These are phyloP conservation scores for Cladophialophora bantiana DNA, from an alignment of 2,329 filamentous ascomycete genomes.

Conservation along the genomic window DNA sequence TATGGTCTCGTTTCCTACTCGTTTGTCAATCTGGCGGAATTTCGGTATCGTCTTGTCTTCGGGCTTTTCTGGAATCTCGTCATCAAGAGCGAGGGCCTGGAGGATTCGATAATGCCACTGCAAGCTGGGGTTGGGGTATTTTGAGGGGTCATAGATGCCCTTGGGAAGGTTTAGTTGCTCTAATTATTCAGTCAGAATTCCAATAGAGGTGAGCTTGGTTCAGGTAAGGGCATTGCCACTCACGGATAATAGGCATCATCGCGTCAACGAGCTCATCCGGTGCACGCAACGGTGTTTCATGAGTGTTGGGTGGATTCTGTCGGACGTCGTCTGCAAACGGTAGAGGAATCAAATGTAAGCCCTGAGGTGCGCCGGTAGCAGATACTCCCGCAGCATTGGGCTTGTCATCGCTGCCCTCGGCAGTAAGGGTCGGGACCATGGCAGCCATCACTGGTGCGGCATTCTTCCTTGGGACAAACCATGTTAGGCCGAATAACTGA, in stretches of 20 bases:
- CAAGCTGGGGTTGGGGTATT: slow-evolving; percentile 88
- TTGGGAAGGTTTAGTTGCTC: slow-evolving; percentile 87
- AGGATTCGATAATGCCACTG: slow-evolving; percentile 98
- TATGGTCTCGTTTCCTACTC: slow-evolving; percentile 77
- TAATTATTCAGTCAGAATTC: slow-evolving; percentile 16
- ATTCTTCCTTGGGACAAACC: slow-evolving; percentile 85
- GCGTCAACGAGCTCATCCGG: slow-evolving; percentile 77
- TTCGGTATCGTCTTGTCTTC: slow-evolving; percentile 85
- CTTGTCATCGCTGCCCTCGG: slow-evolving; percentile 28
- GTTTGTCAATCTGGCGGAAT: slow-evolving; percentile 86
- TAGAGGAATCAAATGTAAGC: slow-evolving; percentile 69
- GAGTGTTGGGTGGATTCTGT: slow-evolving; percentile 68
- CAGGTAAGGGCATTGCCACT: slow-evolving; percentile 9
- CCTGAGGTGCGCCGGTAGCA: slow-evolving; percentile 39
- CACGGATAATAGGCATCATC: slow-evolving; percentile 77
- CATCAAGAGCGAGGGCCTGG: slow-evolving; percentile 87
- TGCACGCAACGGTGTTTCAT: slow-evolving; percentile 57
- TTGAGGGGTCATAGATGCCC: slow-evolving; percentile 79
- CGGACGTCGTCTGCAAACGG: slow-evolving; percentile 91
- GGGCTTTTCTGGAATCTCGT: slow-evolving; percentile 78
- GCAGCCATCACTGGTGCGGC: slow-evolving; percentile 80
- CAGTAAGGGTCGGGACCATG: slow-evolving; percentile 66
- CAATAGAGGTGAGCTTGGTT: neutral
- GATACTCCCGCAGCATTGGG: slow-evolving; percentile 36
- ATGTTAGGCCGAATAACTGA: slow-evolving; percentile 83